These are phyloP conservation scores for Gilbertella persicaria DNA, from an alignment of 371 early-diverging fungal species.

Conservation along the genomic window DNA sequence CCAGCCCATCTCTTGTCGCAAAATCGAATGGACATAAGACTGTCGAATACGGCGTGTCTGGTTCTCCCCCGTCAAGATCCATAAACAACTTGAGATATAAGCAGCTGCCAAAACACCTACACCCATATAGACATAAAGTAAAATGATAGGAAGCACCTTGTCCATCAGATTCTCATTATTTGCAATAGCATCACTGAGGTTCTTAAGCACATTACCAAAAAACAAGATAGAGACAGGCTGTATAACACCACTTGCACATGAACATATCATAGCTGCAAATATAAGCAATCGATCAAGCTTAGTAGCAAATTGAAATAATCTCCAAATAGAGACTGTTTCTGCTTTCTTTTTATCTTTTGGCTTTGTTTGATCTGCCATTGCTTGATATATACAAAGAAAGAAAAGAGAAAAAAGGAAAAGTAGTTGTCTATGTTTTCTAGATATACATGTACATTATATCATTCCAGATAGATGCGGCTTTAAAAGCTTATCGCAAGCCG, in stretches of 20 bases:
- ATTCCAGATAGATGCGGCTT: too few species aligned
- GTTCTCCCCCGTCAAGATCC: conserved; percentile 39
- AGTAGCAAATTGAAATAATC: conserved; percentile 41
- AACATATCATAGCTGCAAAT: conserved; percentile 20
- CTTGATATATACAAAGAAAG: background rate
- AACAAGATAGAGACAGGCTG: conserved; percentile 42
- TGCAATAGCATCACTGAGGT: background rate
- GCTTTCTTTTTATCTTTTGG: conserved; percentile 20
- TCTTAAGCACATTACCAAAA: conserved; percentile 23
- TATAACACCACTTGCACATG: conserved; percentile 33
- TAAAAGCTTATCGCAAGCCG: background rate
- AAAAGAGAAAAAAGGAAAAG: background rate
- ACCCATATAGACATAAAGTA: conserved; percentile 38
- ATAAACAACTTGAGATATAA: conserved; percentile 35
- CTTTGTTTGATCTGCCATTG: background rate
- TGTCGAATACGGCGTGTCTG: conserved; percentile 40
- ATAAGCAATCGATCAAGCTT: conserved; percentile 25
- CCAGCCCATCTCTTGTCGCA: conserved; percentile 87
- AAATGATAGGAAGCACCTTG: conserved; percentile 22
- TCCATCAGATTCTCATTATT: conserved; percentile 8
- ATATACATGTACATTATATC: too few species aligned
- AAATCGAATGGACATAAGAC: conserved; percentile 64
- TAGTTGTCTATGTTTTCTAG: background rate
- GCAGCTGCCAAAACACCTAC: conserved; percentile 29
- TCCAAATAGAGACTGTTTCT: conserved; percentile 32